Evolutionary conservation across 768 basidiomycete species (phyloP).

Genomic region (Hydnomerulius pinastri): DNA sequence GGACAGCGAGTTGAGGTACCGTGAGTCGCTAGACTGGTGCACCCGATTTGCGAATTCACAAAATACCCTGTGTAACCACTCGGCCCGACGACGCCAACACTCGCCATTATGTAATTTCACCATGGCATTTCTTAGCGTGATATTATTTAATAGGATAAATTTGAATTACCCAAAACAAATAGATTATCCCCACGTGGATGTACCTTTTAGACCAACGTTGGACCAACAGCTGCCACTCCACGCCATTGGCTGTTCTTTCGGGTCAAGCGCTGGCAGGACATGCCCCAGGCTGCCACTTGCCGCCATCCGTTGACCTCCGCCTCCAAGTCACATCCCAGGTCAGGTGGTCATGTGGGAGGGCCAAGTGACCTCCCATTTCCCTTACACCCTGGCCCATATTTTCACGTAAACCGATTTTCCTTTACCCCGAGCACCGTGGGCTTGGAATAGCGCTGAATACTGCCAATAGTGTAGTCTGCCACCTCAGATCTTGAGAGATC

Average conservation of each 20-base stretch:
- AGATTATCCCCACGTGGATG: slow-evolving; percentile 2
- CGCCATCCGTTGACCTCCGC: background rate
- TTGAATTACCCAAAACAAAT: background rate
- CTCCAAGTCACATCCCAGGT: background rate
- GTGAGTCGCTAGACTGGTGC: slow-evolving; percentile 14
- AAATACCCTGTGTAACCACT: slow-evolving; percentile 23
- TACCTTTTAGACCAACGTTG: slow-evolving; percentile 10
- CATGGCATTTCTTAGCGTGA: background rate
- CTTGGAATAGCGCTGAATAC: background rate
- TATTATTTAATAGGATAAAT: background rate
- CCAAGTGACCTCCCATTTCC: background rate
- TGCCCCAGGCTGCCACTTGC: too few relatives aligned
- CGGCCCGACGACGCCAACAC: slow-evolving; percentile 19
- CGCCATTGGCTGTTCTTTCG: background rate
- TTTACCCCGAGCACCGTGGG: background rate
- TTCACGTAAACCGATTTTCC: slow-evolving; percentile 1
- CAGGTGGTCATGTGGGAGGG: slow-evolving; percentile 1
- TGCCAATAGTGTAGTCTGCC: too few relatives aligned
- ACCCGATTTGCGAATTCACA: slow-evolving; percentile 9
- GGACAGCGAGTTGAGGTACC: slow-evolving; percentile 15
- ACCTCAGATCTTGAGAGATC: too few relatives aligned
- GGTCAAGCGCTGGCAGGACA: too few relatives aligned
- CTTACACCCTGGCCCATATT: background rate
- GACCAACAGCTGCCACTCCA: slow-evolving; percentile 6
- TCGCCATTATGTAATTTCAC: background rate